Evolutionary conservation across 2,329 filamentous ascomycete genomes (phyloP), one percentile per base, ranked within the genome.

Genomic region (Daldinia sp.): DNA sequence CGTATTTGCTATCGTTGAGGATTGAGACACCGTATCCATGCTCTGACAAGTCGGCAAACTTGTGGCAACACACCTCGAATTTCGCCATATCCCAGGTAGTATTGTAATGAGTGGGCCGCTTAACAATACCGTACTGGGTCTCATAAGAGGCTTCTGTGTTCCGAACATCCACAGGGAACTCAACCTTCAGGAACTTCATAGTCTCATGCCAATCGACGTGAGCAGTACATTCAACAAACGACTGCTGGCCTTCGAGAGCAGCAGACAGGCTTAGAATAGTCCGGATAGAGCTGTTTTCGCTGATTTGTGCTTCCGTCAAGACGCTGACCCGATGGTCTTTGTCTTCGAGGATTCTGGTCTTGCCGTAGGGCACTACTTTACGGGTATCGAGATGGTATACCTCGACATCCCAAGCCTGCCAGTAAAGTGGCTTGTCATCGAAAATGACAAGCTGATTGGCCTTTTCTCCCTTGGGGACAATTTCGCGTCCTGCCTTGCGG

Each of bases 391-490:
- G 87, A 76, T 99, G 96, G 82, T 91, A 99, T 30, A 98, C 94
- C 80, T 99, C 96, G 5, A 98, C 95, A 79, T 99, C 95, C 94
- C 95, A 97, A 2, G 94, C 94, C 81, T 98, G 93, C 94, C 94
- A 98, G 83, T 97, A 97, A 26, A 98, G 87, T 23, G 94, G 94
- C 82, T 98, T 98, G 82, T 99, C 96, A 77, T 99, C 96, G 76
- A 97, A 98, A 26, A 98, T 89, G 71, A 98, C 94, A 57, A 96
- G 89, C 78, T 98, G 94, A 73, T 97, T 97, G 26, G 92, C 94
- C 78, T 94, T 94, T 26, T 88, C 87, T 41, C 88, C 89, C 73
- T 87, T 82, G 2, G 93, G 86, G 55, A 99, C 87, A 20, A 97
- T 81, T 78, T 99, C 94, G 58, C 95, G 90, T 28, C 91, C 85